Evolutionary conservation across 306 rosid genomes (phyloP).

Genomic region (Corylus avellana): DNA sequence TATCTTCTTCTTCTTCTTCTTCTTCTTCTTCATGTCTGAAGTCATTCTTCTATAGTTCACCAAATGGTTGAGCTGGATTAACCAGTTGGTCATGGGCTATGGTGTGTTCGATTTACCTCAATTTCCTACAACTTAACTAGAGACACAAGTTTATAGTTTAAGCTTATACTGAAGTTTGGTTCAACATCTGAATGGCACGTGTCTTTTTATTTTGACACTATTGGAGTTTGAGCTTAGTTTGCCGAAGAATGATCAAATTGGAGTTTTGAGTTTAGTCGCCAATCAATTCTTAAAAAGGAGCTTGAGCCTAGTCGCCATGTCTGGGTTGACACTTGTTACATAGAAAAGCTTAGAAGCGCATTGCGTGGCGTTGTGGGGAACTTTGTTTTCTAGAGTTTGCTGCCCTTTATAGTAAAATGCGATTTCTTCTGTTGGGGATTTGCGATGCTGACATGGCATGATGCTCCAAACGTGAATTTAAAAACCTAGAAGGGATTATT

Average conservation of each 20-base stretch:
- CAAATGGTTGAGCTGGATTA: constrained; percentile 47
- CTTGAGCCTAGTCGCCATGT: no score
- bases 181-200: neutral
- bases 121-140: neutral
- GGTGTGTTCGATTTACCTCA: neutral
- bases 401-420: neutral
- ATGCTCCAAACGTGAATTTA: neutral
- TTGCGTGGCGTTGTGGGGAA: neutral
- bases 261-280: neutral
- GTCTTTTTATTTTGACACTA: neutral
- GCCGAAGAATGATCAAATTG: no score
- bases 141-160: neutral
- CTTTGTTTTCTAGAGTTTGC: neutral
- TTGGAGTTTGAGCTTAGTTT: neutral
- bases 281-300: neutral
- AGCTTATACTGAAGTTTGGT: no score
- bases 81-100: constrained; percentile 37
- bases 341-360: neutral
- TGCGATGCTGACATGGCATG: neutral
- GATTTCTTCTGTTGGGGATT: neutral
- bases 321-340: neutral
- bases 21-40: neutral
- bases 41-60: neutral
- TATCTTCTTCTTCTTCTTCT: neutral
- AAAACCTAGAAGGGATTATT: neutral